A percentile compares a stretch with the other conserved stretches of the same genome.
These are phyloP conservation scores for Linnemannia schmuckeri DNA, from an alignment of 192 early-diverging fungal genomes.

Conservation along the genomic window DNA sequence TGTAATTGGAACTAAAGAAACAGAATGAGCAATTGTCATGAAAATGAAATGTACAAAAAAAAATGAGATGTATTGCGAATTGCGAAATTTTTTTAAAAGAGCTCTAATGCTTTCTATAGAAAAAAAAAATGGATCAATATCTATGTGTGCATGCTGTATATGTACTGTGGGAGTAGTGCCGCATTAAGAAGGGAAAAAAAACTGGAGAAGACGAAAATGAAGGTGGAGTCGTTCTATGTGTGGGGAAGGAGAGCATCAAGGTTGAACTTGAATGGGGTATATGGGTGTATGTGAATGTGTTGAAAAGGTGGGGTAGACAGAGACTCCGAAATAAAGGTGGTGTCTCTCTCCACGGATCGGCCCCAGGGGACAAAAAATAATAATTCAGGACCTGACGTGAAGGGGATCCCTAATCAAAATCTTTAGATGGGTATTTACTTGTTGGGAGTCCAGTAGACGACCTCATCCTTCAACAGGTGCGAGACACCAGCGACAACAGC, in stretches of 20 bases:
- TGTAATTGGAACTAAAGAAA: not conserved
- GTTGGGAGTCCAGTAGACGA: constrained; percentile 47
- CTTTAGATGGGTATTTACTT: constrained; percentile 21
- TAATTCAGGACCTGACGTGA: not conserved
- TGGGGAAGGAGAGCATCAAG: not conserved
- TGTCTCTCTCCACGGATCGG: not conserved
- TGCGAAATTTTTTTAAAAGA: not conserved
- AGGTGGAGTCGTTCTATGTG: not conserved
- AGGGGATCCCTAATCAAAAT: not conserved
- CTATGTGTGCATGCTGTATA: not conserved
- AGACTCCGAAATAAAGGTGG: not conserved
- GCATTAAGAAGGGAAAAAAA: not conserved
- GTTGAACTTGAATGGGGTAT: not conserved
- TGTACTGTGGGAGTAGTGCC: not conserved
- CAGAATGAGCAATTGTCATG: not conserved
- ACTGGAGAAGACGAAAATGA: not conserved
- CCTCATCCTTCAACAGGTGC: constrained; percentile 38
- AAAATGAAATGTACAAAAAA: not conserved
- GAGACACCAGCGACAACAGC: constrained; percentile 27
- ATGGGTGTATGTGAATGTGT: too few relatives aligned
- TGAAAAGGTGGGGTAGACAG: not conserved
- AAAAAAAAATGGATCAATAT: not conserved
- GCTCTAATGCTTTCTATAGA: not conserved
- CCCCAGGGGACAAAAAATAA: not conserved
- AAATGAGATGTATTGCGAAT: not conserved